These are phyloP conservation scores for Wallacemonas sp. DNA, from an alignment of 208 protist genomes.

Conservation along the genomic window DNA sequence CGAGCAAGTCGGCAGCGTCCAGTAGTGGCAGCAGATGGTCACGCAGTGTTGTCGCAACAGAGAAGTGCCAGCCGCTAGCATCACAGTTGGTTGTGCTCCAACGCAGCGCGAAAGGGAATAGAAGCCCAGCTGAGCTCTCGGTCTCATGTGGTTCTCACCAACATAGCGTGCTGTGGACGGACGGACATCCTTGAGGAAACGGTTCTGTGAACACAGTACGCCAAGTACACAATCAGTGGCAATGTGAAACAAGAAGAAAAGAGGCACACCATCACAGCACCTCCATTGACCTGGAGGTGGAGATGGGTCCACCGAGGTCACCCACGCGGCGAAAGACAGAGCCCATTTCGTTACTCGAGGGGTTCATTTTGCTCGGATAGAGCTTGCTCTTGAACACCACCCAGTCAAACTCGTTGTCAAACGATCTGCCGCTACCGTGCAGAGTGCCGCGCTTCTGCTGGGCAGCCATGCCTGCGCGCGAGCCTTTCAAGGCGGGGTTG, in stretches of 20 bases:
- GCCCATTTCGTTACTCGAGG: slow-evolving; percentile 75
- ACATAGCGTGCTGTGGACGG: no score
- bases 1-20: no score
- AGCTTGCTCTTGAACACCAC: slow-evolving; percentile 79
- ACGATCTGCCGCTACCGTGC: slow-evolving; percentile 54
- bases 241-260: slow-evolving; percentile 8
- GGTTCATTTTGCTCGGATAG: slow-evolving; percentile 85
- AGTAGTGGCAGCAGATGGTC: no score
- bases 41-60: no score
- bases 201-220: not conserved
- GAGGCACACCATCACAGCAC: slow-evolving; percentile 21
- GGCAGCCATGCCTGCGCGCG: not conserved
- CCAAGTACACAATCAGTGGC: not conserved
- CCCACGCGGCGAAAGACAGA: slow-evolving; percentile 85
- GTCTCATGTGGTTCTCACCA: no score
- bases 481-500: slow-evolving; percentile 17
- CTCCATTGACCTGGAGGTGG: slow-evolving; percentile 75
- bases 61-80: no score
- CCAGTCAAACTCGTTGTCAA: slow-evolving; percentile 89
- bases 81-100: no score
- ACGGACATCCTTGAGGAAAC: no score
- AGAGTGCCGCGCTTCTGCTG: slow-evolving; percentile 54
- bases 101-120: no score
- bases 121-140: no score
- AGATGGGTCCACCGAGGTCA: slow-evolving; percentile 70